Conservation (phyloP, 257 asterid species). For the Solanum chaucha region DNA sequence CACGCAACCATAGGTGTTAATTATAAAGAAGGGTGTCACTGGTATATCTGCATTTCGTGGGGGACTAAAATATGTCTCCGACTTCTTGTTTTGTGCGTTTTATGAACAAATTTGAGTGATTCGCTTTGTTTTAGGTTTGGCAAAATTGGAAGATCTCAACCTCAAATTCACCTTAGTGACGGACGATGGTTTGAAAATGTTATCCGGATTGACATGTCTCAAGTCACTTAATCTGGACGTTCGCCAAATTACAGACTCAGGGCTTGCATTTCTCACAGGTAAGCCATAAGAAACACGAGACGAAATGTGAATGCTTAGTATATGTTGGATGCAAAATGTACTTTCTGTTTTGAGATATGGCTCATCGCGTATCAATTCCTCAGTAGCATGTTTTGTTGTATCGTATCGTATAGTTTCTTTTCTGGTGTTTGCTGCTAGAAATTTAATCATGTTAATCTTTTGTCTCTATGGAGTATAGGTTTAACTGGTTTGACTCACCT, state of each 20-base stretch:
- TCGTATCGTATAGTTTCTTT: not conserved
- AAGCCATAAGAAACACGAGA: not conserved
- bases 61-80: not conserved
- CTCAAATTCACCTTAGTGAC: slow-evolving; percentile 19
- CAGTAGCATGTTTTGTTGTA: too few relatives aligned
- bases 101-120: not conserved
- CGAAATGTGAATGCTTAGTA: not conserved
- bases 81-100: not conserved
- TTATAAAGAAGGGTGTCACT: not conserved
- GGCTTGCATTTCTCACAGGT: slow-evolving; percentile 17
- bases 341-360: not conserved
- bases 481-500: slow-evolving; percentile 1
- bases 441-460: not conserved
- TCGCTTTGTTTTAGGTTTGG: slow-evolving; percentile 13
- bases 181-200: slow-evolving; percentile 18
- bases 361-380: not conserved
- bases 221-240: slow-evolving; percentile 23
- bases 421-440: not conserved
- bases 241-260: slow-evolving; percentile 22
- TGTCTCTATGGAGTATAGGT: not conserved
- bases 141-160: slow-evolving; percentile 17
- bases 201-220: slow-evolving; percentile 16
- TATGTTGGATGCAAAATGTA: not conserved
- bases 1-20: not conserved
- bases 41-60: not conserved